These are phyloP conservation scores for Leptomonas pyrrhocoris DNA, from an alignment of 208 protist species.

Conservation along the genomic window DNA sequence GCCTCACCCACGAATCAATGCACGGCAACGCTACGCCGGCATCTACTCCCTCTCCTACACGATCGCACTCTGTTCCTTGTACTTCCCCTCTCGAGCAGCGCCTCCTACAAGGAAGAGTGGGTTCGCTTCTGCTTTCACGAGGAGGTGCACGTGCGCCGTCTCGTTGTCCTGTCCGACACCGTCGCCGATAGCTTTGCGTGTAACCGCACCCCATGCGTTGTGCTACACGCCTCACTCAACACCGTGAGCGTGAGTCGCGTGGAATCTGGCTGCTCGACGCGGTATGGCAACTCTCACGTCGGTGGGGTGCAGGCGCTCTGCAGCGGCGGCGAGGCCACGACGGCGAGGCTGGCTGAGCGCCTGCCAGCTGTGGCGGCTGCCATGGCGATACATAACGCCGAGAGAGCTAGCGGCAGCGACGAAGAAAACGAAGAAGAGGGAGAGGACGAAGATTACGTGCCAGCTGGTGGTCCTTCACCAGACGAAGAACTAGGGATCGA, in stretches of 20 bases:
- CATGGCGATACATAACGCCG: not conserved
- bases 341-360: slow-evolving; percentile 11
- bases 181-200: slow-evolving; percentile 56
- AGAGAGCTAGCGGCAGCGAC: not conserved
- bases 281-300: slow-evolving; percentile 21
- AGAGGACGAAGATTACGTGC: not conserved
- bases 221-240: slow-evolving; percentile 26
- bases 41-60: slow-evolving; percentile 37
- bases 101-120: slow-evolving; percentile 42
- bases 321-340: slow-evolving; percentile 1
- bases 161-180: slow-evolving; percentile 65
- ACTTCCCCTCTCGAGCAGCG: slow-evolving; percentile 30
- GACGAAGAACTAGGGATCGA: not conserved
- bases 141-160: slow-evolving; percentile 25
- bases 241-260: slow-evolving; percentile 24
- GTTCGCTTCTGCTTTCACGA: slow-evolving; percentile 33
- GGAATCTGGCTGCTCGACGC: slow-evolving; percentile 20
- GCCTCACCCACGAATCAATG: not conserved
- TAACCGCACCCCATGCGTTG: slow-evolving; percentile 33
- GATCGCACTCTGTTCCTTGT: slow-evolving; percentile 47
- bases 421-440: not conserved
- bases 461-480: too few species aligned
- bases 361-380: not conserved
- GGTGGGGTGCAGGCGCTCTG: slow-evolving; percentile 16
- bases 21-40: not conserved